phyloP scores from a whole-genome alignment of 345 rosid genomes.

The Stellera chamaejasme region DNA sequence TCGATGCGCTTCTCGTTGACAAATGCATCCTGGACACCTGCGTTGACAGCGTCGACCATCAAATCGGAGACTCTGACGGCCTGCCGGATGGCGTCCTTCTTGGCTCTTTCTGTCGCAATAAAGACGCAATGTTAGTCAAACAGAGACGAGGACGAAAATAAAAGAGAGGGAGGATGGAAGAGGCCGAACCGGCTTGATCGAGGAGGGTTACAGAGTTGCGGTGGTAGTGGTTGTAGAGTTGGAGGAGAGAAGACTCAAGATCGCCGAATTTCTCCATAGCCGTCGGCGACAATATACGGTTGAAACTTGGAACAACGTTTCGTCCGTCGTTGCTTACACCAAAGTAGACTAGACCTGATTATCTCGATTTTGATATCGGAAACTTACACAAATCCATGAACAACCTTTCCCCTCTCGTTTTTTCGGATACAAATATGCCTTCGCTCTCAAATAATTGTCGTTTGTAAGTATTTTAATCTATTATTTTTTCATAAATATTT shows the following conservation, averaged over 20 bases:
- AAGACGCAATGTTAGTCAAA: background rate
- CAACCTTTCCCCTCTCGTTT: constrained; percentile 23
- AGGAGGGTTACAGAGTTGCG: constrained; percentile 51
- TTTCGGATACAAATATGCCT: background rate
- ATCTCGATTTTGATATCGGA: no score
- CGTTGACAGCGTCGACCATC: constrained; percentile 70
- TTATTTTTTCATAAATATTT: no score
- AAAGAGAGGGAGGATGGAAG: background rate
- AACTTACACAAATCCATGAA: constrained; percentile 11
- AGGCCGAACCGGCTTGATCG: constrained; percentile 41
- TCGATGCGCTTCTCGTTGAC: constrained; percentile 77
- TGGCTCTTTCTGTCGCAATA: constrained; percentile 47
- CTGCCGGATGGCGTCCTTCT: constrained; percentile 57
- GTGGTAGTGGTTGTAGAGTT: constrained; percentile 53
- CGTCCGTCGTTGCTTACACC: no score
- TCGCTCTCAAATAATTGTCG: background rate
- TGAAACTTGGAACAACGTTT: constrained; percentile 3
- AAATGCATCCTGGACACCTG: constrained; percentile 75
- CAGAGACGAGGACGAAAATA: background rate
- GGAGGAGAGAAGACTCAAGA: constrained; percentile 54
- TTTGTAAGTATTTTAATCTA: no score
- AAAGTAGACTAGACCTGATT: no score
- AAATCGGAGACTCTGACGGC: constrained; percentile 64
- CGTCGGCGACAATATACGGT: constrained; percentile 15
- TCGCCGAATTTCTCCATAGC: constrained; percentile 26